Percentiles rank a stretch among this genome's conserved stretches.
Conservation (phyloP, 2,329 filamentous ascomycete species). For the Aspergillus sergii region DNA sequence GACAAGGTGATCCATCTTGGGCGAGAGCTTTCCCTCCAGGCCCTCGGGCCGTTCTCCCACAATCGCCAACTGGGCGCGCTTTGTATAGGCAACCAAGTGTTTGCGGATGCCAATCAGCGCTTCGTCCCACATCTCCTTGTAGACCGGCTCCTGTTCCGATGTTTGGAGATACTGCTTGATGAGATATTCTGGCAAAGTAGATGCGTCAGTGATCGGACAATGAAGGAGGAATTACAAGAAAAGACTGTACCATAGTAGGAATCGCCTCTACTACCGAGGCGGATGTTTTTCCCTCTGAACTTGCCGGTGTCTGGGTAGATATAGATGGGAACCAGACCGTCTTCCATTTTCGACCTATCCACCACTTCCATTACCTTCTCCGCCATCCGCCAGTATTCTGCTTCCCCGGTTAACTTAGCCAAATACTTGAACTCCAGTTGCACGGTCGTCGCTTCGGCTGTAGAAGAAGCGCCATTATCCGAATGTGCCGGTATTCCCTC, state of each 20-base stretch:
- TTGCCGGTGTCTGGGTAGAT: constrained; percentile 76
- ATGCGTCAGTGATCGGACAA: constrained; percentile 10
- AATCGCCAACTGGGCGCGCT: constrained; percentile 78
- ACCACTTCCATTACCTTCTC: constrained; percentile 92
- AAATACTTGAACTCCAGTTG: constrained; percentile 98
- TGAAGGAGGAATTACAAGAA: not conserved
- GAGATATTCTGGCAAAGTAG: constrained; percentile 69
- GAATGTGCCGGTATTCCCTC: constrained; percentile 79
- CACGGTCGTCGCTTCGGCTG: constrained; percentile 86
- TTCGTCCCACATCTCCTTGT: constrained; percentile 92
- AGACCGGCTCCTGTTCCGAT: constrained; percentile 79
- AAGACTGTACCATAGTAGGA: constrained; percentile 74
- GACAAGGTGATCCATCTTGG: constrained; percentile 98
- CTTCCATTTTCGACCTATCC: constrained; percentile 75
- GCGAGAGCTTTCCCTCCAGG: constrained; percentile 64
- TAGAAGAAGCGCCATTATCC: constrained; percentile 86
- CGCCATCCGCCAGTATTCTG: constrained; percentile 85
- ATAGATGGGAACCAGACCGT: constrained; percentile 89
- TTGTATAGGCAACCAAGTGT: constrained; percentile 87
- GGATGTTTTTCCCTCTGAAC: constrained; percentile 83
- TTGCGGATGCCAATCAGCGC: constrained; percentile 83
- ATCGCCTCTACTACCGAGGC: constrained; percentile 89
- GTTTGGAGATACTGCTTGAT: constrained; percentile 99
- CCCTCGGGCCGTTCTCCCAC: constrained; percentile 83
- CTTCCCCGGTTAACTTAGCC: constrained; percentile 89